Conservation (phyloP, 192 early-diverging fungal species). For the Neocallimastix lanati region DNA sequence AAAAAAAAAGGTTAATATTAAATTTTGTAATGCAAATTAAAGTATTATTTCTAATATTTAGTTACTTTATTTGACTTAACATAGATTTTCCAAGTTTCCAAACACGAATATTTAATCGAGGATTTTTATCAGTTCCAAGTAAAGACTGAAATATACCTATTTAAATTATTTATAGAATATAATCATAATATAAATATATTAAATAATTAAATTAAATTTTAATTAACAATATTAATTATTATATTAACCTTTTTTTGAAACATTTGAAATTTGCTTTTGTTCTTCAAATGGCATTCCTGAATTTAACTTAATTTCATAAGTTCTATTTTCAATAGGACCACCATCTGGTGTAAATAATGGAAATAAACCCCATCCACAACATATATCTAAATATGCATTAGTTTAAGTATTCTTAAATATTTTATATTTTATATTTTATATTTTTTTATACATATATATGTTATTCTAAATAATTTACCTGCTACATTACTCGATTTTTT, state of each 20-base stretch:
- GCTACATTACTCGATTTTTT: background rate
- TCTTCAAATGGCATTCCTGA: constrained; percentile 23
- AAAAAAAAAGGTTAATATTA: no score
- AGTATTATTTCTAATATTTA: background rate
- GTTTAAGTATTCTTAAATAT: background rate
- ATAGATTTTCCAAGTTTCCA: constrained; percentile 20
- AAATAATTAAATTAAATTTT: no score
- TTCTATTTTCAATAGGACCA: constrained; percentile 20
- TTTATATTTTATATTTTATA: no score
- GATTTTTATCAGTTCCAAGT: constrained; percentile 9
- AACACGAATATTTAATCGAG: constrained; percentile 16
- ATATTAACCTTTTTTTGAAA: constrained; percentile 8
- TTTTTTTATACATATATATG: no score
- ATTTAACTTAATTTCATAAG: constrained; percentile 21
- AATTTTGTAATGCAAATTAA: background rate
- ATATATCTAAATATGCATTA: constrained; percentile 11
- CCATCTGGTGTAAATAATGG: constrained; percentile 25
- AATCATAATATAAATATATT: no score
- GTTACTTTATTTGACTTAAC: constrained; percentile 19
- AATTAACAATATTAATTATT: no score
- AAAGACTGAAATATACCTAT: constrained; percentile 11
- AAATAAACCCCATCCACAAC: constrained; percentile 26
- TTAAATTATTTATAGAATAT: no score
- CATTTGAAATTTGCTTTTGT: constrained; percentile 6
- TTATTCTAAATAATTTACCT: no score